These are phyloP conservation scores for Fragaria nilgerrensis DNA, from an alignment of 306 rosid species.

Conservation along the genomic window DNA sequence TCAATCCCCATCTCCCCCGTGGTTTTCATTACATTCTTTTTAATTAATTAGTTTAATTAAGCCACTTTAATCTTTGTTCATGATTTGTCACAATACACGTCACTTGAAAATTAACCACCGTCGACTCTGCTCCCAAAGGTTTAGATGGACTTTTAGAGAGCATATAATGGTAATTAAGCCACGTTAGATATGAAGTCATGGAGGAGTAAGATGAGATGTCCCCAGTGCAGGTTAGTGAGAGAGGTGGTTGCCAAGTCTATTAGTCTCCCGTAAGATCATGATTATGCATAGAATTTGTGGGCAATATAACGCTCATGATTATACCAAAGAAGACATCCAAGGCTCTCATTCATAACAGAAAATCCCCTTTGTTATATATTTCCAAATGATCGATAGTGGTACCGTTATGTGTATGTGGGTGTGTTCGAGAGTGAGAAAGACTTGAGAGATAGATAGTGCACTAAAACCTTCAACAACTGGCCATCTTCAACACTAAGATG, in stretches of 20 bases:
- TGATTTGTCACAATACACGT: conserved; percentile 7
- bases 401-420: conserved; percentile 15
- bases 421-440: conserved; percentile 13
- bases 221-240: conserved; percentile 40
- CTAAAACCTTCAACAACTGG: background rate
- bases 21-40: background rate
- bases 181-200: conserved; percentile 14
- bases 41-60: background rate
- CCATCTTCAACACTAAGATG: background rate
- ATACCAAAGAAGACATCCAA: conserved; percentile 23
- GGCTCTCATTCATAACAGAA: conserved; percentile 25
- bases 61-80: background rate
- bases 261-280: conserved; percentile 27
- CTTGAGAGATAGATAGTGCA: background rate
- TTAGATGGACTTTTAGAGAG: background rate
- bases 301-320: conserved; percentile 24
- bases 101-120: background rate
- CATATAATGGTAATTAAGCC: background rate
- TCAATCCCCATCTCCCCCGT: background rate
- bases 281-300: conserved; percentile 25
- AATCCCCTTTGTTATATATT: background rate
- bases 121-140: background rate
- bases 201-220: conserved; percentile 24
- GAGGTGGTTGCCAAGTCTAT: conserved; percentile 41
- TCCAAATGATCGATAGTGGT: conserved; percentile 2